phyloP scores from a whole-genome alignment of 176 grass and related monocot species.

The Metroxylon sagu region DNA sequence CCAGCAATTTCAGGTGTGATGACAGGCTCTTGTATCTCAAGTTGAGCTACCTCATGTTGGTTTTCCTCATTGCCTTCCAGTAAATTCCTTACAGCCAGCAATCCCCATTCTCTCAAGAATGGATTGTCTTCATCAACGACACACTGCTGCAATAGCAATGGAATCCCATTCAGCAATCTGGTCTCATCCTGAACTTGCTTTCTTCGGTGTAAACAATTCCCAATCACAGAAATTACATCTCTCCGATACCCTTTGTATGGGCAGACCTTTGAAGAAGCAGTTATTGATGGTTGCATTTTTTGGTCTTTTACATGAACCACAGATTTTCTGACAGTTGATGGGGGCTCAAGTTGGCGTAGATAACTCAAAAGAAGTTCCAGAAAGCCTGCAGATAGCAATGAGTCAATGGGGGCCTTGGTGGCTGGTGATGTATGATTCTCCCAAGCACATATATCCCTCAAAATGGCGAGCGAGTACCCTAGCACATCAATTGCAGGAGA shows the following conservation, averaged over 20 bases:
- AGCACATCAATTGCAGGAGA: conserved; percentile 48
- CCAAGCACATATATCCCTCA: conserved; percentile 89
- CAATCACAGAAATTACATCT: conserved; percentile 71
- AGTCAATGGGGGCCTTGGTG: conserved; percentile 32
- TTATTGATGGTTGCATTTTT: conserved; percentile 18
- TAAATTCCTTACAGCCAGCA: conserved; percentile 70
- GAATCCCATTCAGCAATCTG: conserved; percentile 46
- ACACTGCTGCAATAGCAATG: conserved; percentile 77
- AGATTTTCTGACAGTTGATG: conserved; percentile 70
- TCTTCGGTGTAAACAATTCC: conserved; percentile 59
- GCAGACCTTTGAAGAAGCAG: conserved; percentile 44
- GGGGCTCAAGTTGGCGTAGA: conserved; percentile 67
- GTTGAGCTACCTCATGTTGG: conserved; percentile 52
- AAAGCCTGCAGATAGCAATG: conserved; percentile 46
- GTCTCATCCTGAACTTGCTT: conserved; percentile 73
- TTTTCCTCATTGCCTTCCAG: conserved; percentile 82
- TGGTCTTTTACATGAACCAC: conserved; percentile 28
- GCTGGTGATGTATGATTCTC: conserved; percentile 30
- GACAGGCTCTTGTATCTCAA: conserved; percentile 73
- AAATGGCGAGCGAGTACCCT: conserved; percentile 65
- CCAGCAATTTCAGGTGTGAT: conserved; percentile 59
- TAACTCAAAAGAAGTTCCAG: conserved; percentile 45
- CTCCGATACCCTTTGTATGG: conserved; percentile 80
- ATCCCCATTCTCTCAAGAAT: conserved; percentile 82
- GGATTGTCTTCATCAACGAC: conserved; percentile 84